These are phyloP conservation scores for Ilyonectria sp. DNA, from an alignment of 2,329 filamentous ascomycete genomes.

Conservation along the genomic window DNA sequence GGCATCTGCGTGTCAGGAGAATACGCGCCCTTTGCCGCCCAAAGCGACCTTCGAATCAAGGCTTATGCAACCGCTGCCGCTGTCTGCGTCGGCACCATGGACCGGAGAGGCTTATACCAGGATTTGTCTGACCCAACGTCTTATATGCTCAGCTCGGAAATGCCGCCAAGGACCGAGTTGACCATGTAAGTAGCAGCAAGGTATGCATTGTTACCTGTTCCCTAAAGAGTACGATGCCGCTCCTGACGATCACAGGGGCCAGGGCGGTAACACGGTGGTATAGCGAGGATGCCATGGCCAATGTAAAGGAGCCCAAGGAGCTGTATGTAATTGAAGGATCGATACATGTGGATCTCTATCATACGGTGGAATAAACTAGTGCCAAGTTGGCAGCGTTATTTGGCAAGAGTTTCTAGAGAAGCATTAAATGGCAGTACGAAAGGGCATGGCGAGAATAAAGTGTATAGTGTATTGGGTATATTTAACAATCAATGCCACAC, in stretches of 20 bases:
- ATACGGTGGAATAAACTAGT: conserved; percentile 34
- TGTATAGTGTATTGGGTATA: conserved; percentile 2
- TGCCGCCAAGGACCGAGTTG: conserved; percentile 22
- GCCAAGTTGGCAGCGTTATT: conserved; percentile 32
- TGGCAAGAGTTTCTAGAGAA: conserved; percentile 15
- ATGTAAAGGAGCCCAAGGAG: conserved; percentile 38
- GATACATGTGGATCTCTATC: conserved; percentile 37
- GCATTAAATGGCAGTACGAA: not conserved
- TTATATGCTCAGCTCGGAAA: conserved; percentile 15
- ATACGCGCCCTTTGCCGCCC: conserved; percentile 53
- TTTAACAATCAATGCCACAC: not conserved
- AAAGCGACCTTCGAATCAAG: conserved; percentile 53
- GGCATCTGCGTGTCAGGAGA: conserved; percentile 58
- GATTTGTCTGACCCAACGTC: conserved; percentile 19
- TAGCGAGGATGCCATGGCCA: conserved; percentile 28
- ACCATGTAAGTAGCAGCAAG: conserved; percentile 7
- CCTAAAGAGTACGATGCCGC: conserved; percentile 21
- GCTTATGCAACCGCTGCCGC: conserved; percentile 52
- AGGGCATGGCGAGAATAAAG: not conserved
- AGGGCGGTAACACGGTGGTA: conserved; percentile 17
- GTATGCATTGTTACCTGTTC: conserved; percentile 17
- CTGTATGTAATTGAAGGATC: conserved; percentile 33
- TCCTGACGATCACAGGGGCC: conserved; percentile 25
- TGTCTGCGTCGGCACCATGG: conserved; percentile 50
- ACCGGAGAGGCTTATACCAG: conserved; percentile 37